A percentile compares a stretch with the other conserved stretches of the same genome.
Conservation (phyloP, 345 rosid genomes). For the Leavenworthia alabamica region DNA sequence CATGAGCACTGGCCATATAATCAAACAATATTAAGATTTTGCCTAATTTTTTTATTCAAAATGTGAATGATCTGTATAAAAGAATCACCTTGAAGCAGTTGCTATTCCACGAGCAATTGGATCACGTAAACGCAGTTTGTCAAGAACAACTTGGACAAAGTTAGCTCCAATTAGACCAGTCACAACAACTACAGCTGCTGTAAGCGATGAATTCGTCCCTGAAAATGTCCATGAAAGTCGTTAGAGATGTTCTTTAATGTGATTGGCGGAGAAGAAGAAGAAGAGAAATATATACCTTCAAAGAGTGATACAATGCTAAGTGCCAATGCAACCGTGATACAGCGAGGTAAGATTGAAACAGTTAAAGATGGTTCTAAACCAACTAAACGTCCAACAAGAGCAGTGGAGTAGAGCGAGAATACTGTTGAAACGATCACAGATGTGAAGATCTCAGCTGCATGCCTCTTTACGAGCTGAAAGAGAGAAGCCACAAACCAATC, state of each 20-base stretch:
- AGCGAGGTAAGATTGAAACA: slow-evolving; percentile 77
- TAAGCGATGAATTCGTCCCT: slow-evolving; percentile 86
- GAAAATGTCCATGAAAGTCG: slow-evolving; percentile 13
- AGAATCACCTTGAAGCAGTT: slow-evolving; percentile 77
- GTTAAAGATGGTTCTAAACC: slow-evolving; percentile 74
- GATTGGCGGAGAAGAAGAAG: neutral
- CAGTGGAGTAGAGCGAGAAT: slow-evolving; percentile 92
- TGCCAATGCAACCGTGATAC: slow-evolving; percentile 90
- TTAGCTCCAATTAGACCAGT: slow-evolving; percentile 91
- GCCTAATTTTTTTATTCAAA: neutral
- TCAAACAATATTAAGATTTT: neutral
- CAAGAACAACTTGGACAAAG: slow-evolving; percentile 75
- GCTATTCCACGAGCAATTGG: slow-evolving; percentile 93
- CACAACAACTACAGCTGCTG: slow-evolving; percentile 91
- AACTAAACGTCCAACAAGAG: slow-evolving; percentile 67
- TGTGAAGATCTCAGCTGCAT: slow-evolving; percentile 88
- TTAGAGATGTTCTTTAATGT: slow-evolving; percentile 5
- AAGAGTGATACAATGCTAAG: slow-evolving; percentile 90
- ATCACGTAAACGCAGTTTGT: slow-evolving; percentile 59
- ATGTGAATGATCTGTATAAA: neutral
- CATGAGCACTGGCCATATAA: slow-evolving; percentile 68
- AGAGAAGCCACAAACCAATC: neutral
- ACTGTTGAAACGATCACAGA: slow-evolving; percentile 71
- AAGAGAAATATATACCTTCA: slow-evolving; percentile 47
- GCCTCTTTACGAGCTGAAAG: slow-evolving; percentile 87